These are phyloP conservation scores for Kodamaea laetipori DNA, from an alignment of 805 yeast genomes.

Conservation along the genomic window DNA sequence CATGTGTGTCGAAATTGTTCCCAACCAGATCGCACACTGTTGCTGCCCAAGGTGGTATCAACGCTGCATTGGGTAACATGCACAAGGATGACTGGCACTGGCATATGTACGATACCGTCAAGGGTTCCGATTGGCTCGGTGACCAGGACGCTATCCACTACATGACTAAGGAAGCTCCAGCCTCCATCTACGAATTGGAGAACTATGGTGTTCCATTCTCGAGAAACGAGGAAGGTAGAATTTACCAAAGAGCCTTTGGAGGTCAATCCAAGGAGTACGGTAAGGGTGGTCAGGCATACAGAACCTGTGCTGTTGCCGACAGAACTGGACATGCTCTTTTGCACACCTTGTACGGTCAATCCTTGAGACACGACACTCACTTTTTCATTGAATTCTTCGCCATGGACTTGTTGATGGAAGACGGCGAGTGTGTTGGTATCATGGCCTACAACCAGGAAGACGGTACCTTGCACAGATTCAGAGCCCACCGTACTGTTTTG, in stretches of 20 bases:
- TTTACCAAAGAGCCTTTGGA: slow-evolving; percentile 98
- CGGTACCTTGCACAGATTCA: slow-evolving; percentile 96
- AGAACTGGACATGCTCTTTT: slow-evolving; percentile 97
- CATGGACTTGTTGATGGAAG: slow-evolving; percentile 88
- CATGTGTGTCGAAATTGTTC: slow-evolving; percentile 94
- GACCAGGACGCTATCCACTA: slow-evolving; percentile 99
- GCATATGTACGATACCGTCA: slow-evolving; percentile 99
- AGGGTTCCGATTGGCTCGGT: slow-evolving; percentile 99
- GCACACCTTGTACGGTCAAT: slow-evolving; percentile 95
- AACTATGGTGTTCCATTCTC: slow-evolving; percentile 99
- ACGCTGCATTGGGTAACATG: slow-evolving; percentile 98
- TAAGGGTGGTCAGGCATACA: slow-evolving; percentile 98
- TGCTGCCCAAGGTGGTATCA: slow-evolving; percentile 99
- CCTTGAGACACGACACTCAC: slow-evolving; percentile 94
- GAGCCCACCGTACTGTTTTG: slow-evolving; percentile 92
- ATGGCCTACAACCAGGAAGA: slow-evolving; percentile 98
- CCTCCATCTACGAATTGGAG: slow-evolving; percentile 92
- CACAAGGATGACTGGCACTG: slow-evolving; percentile 98
- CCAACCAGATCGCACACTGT: slow-evolving; percentile 99
- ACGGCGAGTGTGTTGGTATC: slow-evolving; percentile 95
- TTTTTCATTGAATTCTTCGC: slow-evolving; percentile 98
- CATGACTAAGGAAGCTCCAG: slow-evolving; percentile 98
- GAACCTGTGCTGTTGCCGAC: slow-evolving; percentile 99
- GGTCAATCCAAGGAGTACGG: slow-evolving; percentile 96
- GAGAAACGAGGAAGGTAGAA: slow-evolving; percentile 93